A percentile compares a stretch with the other conserved stretches of the same genome.
Conservation (phyloP, 306 rosid species). For the Cicer yamashitae region DNA sequence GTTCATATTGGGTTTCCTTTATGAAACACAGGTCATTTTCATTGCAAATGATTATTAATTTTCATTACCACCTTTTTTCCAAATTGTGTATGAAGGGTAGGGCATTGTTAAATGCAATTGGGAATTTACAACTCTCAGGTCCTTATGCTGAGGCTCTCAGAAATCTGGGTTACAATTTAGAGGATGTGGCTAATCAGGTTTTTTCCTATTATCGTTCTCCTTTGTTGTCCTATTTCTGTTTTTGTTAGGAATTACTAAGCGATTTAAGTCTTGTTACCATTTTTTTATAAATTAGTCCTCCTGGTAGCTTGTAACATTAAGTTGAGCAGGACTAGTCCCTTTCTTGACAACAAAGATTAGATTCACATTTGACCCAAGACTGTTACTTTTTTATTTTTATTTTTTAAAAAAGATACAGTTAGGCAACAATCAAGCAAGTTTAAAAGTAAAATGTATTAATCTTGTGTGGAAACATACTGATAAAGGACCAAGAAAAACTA, state of each 20-base stretch:
- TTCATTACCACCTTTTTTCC: conserved; percentile 15
- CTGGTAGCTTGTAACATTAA: conserved; percentile 34
- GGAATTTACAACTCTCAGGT: conserved; percentile 87
- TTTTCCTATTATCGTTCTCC: conserved; percentile 4
- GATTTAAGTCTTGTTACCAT: background rate
- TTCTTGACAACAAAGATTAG: conserved; percentile 20
- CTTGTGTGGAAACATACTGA: conserved; percentile 29
- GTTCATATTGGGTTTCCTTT: conserved; percentile 55
- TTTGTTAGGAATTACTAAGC: background rate
- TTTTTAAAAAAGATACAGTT: background rate
- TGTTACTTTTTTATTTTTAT: background rate
- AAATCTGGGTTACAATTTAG: conserved; percentile 78
- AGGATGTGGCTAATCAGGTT: conserved; percentile 85
- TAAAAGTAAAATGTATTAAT: conserved; percentile 29
- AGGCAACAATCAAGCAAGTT: conserved; percentile 25
- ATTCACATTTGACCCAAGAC: conserved; percentile 12
- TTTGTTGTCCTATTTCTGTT: background rate
- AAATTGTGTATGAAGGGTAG: conserved; percentile 68
- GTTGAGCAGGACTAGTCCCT: conserved; percentile 37
- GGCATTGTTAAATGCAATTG: conserved; percentile 89
- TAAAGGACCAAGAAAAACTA: conserved; percentile 14
- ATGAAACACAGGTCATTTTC: conserved; percentile 17
- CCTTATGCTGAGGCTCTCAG: conserved; percentile 85
- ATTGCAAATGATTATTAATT: conserved; percentile 24
- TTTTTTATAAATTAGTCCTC: background rate